Base-by-base conservation (phyloP, 2,329 filamentous ascomycete genomes). In the Trichophyton simii region DNA sequence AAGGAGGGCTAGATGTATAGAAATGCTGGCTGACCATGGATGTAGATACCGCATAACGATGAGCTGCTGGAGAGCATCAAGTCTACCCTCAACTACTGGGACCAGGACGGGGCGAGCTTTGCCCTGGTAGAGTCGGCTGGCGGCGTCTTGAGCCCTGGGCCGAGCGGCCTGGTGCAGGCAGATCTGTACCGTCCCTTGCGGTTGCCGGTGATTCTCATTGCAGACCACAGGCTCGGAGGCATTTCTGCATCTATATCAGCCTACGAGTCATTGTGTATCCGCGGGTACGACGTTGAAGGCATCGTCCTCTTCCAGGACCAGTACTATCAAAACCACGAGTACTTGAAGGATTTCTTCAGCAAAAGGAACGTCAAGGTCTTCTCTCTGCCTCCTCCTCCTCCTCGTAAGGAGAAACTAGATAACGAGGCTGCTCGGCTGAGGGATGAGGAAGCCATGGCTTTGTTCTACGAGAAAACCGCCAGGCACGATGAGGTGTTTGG, bases 161-260 rank as follows among this genome's bases (percentile, higher is more conserved):
- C 89, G 0, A 88, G 87, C 41, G 88, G 88, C 8, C 87, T 80
- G 1, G 84, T 87, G 0, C 89, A 95, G 69, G 88, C 86, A 1
- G 89, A 95, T 68, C 74, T 91, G 1, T 94, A 91, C 69, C 78
- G 86, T 20, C 84, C 88, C 0, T 73, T 95, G 1, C 80, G 89
- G n/a, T 73, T 88, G 0, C 89, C 90, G 0, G 82, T 87, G 0
- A 74, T 94, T 13, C 80, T 95, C 0, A 80, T 95, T 0, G 89
- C 87, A 5, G 89, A 95, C 70, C 80, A 84, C 31, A 82, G 83
- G 22, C 80, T 94, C 0, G 90, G 89, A 0, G 90, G 90, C 0
- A 94, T 95, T 61, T 88, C 87, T 0, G 82, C 87, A 4, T 89
- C 89, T 0, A 88, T 95, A 50, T 86, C 87, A 0, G 88, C 90